Evolutionary conservation across 2,329 filamentous ascomycete genomes (phyloP).

Genomic region (Rachicladosporium sp.): DNA sequence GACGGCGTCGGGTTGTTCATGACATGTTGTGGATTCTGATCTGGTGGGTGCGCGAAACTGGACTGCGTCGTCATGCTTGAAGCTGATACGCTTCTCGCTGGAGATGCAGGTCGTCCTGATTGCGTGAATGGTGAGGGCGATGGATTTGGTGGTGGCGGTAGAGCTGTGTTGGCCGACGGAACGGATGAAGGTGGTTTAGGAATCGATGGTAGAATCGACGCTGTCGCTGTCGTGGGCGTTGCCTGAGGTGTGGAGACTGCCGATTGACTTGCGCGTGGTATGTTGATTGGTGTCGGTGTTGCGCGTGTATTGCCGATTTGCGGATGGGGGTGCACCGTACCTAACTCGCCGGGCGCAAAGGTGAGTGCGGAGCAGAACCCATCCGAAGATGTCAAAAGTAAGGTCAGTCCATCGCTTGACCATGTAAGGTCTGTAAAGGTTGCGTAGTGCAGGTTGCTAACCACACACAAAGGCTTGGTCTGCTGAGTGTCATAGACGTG

Average conservation of each 20-base stretch:
- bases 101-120: constrained; percentile 54
- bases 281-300: constrained; percentile 27
- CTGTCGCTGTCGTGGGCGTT: constrained; percentile 17
- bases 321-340: constrained; percentile 65
- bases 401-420: constrained; percentile 64
- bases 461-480: constrained; percentile 71
- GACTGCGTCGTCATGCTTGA: constrained; percentile 63
- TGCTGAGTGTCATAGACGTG: constrained; percentile 96
- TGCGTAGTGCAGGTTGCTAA: constrained; percentile 93
- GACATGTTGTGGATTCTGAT: constrained; percentile 26
- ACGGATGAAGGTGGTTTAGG: constrained; percentile 42
- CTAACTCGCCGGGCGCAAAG: constrained; percentile 73
- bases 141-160: constrained; percentile 24
- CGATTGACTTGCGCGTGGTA: constrained; percentile 23
- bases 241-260: constrained; percentile 30
- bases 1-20: constrained; percentile 24
- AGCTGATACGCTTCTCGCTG: constrained; percentile 72
- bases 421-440: constrained; percentile 95
- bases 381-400: constrained; percentile 95
- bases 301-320: constrained; percentile 26
- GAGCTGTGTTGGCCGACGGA: constrained; percentile 2
- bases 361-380: constrained; percentile 91
- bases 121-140: constrained; percentile 43
- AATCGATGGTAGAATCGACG: constrained; percentile 61
- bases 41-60: constrained; percentile 30